Evolutionary conservation across 1,284 basidiomycete species (phyloP).

Genomic region (Phaffia rhodozyma): DNA sequence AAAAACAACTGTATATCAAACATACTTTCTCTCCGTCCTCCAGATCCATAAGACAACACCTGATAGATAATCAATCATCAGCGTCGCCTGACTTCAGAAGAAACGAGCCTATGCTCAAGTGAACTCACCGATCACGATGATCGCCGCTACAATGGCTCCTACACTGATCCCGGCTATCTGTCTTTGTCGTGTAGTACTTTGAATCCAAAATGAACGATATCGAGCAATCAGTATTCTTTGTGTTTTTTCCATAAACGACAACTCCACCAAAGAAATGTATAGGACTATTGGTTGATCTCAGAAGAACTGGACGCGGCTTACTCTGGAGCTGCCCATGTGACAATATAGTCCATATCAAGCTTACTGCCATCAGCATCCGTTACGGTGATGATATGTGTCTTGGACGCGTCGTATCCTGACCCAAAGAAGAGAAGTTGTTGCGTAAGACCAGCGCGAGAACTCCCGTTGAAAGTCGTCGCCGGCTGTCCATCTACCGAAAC

Average conservation of each 20-base stretch:
- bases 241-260: neutral
- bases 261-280: neutral
- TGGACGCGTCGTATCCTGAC: neutral
- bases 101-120: neutral
- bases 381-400: constrained; percentile 1
- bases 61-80: neutral
- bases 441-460: neutral
- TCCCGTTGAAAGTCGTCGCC: constrained; percentile 1
- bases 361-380: constrained; percentile 16
- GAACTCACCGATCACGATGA: constrained; percentile 6
- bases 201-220: neutral
- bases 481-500: constrained; percentile 8
- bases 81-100: neutral
- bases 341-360: constrained; percentile 13
- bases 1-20: too few relatives aligned
- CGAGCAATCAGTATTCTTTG: neutral
- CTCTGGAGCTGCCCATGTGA: too few relatives aligned
- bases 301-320: neutral
- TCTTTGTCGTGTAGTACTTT: neutral
- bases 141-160: neutral
- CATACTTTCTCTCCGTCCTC: constrained; percentile 12
- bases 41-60: constrained; percentile 19
- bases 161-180: constrained; percentile 16
- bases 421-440: constrained; percentile 18
- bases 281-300: neutral